Evolutionary conservation across 2,329 filamentous ascomycete genomes (phyloP).

Genomic region (Cercospora sesami): DNA sequence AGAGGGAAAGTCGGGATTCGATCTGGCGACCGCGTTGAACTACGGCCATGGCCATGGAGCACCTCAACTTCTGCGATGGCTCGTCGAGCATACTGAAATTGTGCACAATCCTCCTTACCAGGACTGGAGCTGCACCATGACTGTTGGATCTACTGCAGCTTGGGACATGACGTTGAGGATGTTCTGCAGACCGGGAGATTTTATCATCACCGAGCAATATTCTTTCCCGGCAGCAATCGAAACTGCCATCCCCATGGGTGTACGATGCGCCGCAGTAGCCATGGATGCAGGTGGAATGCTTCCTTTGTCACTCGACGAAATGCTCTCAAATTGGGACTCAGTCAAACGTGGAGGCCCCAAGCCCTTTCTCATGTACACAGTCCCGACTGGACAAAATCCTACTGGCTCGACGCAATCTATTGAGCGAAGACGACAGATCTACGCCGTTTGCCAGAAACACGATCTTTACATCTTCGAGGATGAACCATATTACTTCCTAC

Average conservation of each 20-base stretch:
- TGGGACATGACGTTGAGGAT: constrained; percentile 82
- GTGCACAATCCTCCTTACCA: constrained; percentile 82
- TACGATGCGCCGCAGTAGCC: constrained; percentile 60
- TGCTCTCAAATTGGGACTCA: constrained; percentile 66
- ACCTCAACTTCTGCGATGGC: constrained; percentile 82
- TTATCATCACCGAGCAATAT: constrained; percentile 84
- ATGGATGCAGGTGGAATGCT: constrained; percentile 68
- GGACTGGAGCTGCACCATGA: constrained; percentile 85
- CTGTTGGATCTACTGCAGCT: constrained; percentile 80
- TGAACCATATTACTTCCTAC: constrained; percentile 92
- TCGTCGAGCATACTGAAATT: constrained; percentile 94
- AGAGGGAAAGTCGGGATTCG: constrained; percentile 63
- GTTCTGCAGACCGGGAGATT: constrained; percentile 74
- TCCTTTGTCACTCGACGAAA: constrained; percentile 60
- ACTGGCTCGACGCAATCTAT: constrained; percentile 78
- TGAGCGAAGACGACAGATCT: constrained; percentile 69
- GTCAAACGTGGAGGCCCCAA: constrained; percentile 59
- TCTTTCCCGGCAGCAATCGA: constrained; percentile 79
- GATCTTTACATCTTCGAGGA: constrained; percentile 87
- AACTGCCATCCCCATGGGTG: constrained; percentile 62
- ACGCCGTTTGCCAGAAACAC: constrained; percentile 77
- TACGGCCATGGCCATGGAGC: constrained; percentile 86
- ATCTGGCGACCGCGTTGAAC: constrained; percentile 87
- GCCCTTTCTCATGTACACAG: constrained; percentile 68
- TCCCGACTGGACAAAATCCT: constrained; percentile 84